phyloP scores from a whole-genome alignment of 345 rosid genomes.

The Heritiera fomes region DNA sequence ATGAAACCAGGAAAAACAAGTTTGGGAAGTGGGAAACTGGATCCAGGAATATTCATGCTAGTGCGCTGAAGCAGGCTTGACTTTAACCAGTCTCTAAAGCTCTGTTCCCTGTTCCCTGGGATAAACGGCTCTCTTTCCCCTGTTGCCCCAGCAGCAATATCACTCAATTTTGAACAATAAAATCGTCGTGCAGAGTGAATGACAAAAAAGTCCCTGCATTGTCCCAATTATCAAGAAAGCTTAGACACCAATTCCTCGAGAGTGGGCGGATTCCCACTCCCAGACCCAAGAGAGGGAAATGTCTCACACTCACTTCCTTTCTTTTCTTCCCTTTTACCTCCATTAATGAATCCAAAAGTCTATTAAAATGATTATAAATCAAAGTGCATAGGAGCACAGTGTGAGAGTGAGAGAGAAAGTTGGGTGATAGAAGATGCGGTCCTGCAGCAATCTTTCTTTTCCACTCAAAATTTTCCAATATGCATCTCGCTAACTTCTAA shows the following conservation, averaged over 20 bases:
- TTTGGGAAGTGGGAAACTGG: constrained; percentile 18
- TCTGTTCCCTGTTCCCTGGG: neutral
- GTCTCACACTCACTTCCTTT: neutral
- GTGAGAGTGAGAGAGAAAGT: neutral
- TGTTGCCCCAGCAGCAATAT: too few relatives aligned
- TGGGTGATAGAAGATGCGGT: neutral
- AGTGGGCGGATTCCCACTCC: constrained; percentile 9
- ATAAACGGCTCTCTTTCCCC: neutral
- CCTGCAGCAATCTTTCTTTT: neutral
- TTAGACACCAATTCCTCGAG: constrained; percentile 9
- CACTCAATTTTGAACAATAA: neutral
- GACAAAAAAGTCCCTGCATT: constrained; percentile 8
- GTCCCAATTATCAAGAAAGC: constrained; percentile 6
- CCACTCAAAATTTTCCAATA: constrained; percentile 4
- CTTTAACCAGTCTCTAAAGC: neutral
- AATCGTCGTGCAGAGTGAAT: neutral
- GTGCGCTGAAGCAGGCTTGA: neutral
- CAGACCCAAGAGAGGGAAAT: neutral
- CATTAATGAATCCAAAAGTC: constrained; percentile 19
- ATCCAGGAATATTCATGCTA: constrained; percentile 6
- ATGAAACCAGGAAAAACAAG: neutral
- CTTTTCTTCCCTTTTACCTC: neutral
- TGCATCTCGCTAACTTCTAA: neutral
- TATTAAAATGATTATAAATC: constrained; percentile 11
- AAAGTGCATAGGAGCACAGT: constrained; percentile 8